These are phyloP conservation scores for Anisodus acutangulus DNA, from an alignment of 257 asterid genomes.

Conservation along the genomic window DNA sequence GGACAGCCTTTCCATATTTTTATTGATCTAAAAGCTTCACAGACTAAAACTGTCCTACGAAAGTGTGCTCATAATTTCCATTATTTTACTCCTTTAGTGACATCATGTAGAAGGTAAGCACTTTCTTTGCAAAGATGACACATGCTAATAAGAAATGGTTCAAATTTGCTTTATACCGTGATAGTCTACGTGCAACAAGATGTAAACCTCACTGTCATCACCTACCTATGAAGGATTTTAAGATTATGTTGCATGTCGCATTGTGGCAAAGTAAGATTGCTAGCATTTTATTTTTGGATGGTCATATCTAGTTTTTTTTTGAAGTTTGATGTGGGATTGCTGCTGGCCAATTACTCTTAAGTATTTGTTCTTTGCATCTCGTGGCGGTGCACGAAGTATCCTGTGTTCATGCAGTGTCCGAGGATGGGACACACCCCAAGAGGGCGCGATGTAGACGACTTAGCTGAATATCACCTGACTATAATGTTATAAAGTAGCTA, in stretches of 20 bases:
- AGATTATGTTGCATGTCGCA: neutral
- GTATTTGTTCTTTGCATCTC: neutral
- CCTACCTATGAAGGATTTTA: conserved; percentile 14
- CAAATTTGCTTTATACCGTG: conserved; percentile 19
- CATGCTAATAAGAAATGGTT: neutral
- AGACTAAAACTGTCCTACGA: neutral
- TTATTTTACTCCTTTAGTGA: neutral
- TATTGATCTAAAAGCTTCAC: conserved; percentile 6
- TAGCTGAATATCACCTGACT: neutral
- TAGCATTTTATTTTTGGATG: conserved; percentile 3
- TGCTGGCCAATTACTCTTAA: conserved; percentile 13
- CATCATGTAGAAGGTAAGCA: neutral
- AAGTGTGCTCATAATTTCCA: neutral
- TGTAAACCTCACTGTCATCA: conserved; percentile 13
- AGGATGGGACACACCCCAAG: neutral
- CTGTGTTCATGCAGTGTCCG: neutral
- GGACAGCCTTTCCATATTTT: neutral
- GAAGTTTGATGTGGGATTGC: conserved; percentile 15
- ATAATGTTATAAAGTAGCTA: neutral
- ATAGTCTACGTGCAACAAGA: neutral
- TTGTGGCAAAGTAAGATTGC: conserved; percentile 1
- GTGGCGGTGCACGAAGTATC: neutral
- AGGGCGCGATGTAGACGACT: neutral
- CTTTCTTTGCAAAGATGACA: conserved; percentile 22
- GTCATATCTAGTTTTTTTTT: neutral